A percentile compares a stretch with the other conserved stretches of the same genome.
These are phyloP conservation scores for Monosporascus sp. DNA, from an alignment of 2,329 filamentous ascomycete genomes.

Conservation along the genomic window DNA sequence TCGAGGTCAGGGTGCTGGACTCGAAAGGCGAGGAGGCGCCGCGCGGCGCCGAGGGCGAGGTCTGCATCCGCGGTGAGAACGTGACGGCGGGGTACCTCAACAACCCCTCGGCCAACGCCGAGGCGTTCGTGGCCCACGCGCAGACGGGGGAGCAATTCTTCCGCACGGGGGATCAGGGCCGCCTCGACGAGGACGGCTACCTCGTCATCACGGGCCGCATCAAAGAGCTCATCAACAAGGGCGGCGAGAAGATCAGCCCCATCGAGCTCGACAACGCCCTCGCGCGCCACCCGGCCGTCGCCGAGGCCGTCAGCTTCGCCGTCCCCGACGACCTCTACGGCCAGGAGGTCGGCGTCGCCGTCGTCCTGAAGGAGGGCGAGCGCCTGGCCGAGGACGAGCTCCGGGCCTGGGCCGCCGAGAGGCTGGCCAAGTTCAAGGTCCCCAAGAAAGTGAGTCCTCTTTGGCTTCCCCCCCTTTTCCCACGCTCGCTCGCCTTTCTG, in stretches of 20 bases:
- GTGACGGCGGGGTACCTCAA: conserved; percentile 83
- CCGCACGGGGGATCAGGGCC: conserved; percentile 82
- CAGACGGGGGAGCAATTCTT: conserved; percentile 54
- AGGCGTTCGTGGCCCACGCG: conserved; percentile 63
- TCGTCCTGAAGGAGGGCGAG: conserved; percentile 65
- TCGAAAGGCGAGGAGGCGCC: conserved; percentile 61
- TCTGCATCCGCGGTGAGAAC: conserved; percentile 77
- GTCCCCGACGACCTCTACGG: conserved; percentile 79
- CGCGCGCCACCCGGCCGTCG: conserved; percentile 64
- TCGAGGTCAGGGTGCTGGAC: conserved; percentile 74
- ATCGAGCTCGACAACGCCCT: conserved; percentile 84
- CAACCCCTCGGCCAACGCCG: conserved; percentile 69
- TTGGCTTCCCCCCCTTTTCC: not conserved
- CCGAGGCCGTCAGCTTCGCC: conserved; percentile 78
- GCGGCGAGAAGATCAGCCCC: conserved; percentile 83
- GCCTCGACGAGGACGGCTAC: conserved; percentile 74
- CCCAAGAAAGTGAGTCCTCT: conserved; percentile 63
- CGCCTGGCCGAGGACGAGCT: conserved; percentile 54
- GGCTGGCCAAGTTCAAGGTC: conserved; percentile 77
- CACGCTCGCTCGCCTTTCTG: not conserved
- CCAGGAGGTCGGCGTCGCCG: conserved; percentile 72
- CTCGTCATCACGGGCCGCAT: conserved; percentile 85
- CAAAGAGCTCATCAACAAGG: conserved; percentile 90
- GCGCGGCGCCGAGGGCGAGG: conserved; percentile 70
- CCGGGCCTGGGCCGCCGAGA: conserved; percentile 62